A percentile compares a stretch with the other conserved stretches of the same genome.
Evolutionary conservation across 495 filamentous ascomycete genomes (phyloP).

Genomic region (Elaphomyces granulatus): DNA sequence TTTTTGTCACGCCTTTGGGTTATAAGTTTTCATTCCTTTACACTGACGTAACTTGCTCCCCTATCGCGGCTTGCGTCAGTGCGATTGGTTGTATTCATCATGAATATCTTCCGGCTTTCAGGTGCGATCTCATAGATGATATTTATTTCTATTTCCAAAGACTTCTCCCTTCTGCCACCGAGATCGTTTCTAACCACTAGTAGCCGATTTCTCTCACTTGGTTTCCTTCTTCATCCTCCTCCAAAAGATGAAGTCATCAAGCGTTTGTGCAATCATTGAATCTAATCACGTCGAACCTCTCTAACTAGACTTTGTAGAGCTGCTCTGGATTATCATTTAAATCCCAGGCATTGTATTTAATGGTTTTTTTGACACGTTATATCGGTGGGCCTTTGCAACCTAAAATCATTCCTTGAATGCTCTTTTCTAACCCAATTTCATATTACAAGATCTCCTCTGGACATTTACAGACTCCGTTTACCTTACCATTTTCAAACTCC

Average conservation of each 20-base stretch:
- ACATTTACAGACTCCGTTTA: constrained; percentile 67
- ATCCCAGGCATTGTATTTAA: constrained; percentile 82
- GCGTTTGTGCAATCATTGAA: constrained; percentile 37
- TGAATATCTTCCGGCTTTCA: constrained; percentile 83
- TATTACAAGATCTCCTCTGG: constrained; percentile 63
- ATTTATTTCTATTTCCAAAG: constrained; percentile 3
- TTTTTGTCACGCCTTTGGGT: too few species aligned
- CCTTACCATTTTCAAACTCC: constrained; percentile 88
- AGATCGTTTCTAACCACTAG: constrained; percentile 3
- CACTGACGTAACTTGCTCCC: too few species aligned
- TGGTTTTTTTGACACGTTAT: constrained; percentile 89
- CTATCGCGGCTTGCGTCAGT: too few species aligned
- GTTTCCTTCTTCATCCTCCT: constrained; percentile 87
- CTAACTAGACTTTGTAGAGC: constrained; percentile 42
- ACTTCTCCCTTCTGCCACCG: constrained; percentile 1
- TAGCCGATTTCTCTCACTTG: constrained; percentile 90
- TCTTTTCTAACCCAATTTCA: background rate
- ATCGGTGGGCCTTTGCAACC: constrained; percentile 43
- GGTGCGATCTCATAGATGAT: constrained; percentile 36
- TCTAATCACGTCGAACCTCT: background rate
- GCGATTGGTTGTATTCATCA: too few species aligned
- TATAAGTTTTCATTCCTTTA: too few species aligned
- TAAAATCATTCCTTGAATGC: background rate
- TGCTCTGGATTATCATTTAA: constrained; percentile 97
- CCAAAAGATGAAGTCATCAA: constrained; percentile 86